phyloP scores from a whole-genome alignment of 2,329 filamentous ascomycete species.

The Penicillium sp. region DNA sequence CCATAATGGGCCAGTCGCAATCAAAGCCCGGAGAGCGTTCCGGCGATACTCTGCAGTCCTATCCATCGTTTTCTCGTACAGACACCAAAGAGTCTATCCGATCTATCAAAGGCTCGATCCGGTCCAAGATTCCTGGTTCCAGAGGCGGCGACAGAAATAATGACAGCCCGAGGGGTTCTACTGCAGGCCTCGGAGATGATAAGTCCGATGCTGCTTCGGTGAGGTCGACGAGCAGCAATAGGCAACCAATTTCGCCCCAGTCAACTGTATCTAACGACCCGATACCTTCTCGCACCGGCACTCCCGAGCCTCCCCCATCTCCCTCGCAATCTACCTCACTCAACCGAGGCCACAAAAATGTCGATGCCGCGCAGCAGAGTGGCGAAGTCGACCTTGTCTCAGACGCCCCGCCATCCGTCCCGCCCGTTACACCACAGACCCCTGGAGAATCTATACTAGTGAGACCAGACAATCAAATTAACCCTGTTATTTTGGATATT shows the following conservation, averaged over 20 bases:
- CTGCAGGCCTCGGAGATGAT: slow-evolving; percentile 54
- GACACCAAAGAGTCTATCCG: slow-evolving; percentile 90
- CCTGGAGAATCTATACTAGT: slow-evolving; percentile 88
- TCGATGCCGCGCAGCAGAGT: slow-evolving; percentile 73
- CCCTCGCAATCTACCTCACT: slow-evolving; percentile 75
- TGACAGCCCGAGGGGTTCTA: slow-evolving; percentile 78
- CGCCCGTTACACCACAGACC: slow-evolving; percentile 58
- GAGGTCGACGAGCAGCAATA: slow-evolving; percentile 61
- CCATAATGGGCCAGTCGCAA: slow-evolving; percentile 50
- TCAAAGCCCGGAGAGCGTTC: slow-evolving; percentile 51
- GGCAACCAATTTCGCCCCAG: slow-evolving; percentile 22
- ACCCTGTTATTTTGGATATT: slow-evolving; percentile 56
- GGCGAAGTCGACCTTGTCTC: slow-evolving; percentile 95
- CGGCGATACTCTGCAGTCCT: slow-evolving; percentile 68
- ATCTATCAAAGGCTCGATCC: slow-evolving; percentile 74
- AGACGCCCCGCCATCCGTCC: slow-evolving; percentile 71
- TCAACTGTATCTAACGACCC: slow-evolving; percentile 42
- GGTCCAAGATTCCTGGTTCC: slow-evolving; percentile 79
- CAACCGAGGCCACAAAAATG: slow-evolving; percentile 69
- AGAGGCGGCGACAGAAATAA: slow-evolving; percentile 35
- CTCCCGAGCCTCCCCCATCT: slow-evolving; percentile 68
- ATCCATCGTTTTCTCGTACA: slow-evolving; percentile 85
- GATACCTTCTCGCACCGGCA: slow-evolving; percentile 46
- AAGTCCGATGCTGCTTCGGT: slow-evolving; percentile 72
- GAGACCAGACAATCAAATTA: slow-evolving; percentile 68